phyloP scores from a whole-genome alignment of 164 flowering plant genomes.

The Berberis thunbergii region DNA sequence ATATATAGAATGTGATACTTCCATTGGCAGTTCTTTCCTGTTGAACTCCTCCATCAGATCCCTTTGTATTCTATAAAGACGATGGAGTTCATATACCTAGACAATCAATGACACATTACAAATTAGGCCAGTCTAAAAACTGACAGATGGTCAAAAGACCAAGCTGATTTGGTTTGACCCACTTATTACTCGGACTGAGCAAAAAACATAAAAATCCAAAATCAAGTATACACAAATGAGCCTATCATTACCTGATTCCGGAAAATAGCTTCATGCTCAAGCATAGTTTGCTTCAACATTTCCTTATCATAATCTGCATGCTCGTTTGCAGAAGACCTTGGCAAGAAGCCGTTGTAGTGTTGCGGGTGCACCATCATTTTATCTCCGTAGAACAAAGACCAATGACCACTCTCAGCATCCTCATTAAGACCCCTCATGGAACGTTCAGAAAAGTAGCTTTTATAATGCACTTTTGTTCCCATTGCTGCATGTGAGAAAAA shows the following conservation, averaged over 20 bases:
- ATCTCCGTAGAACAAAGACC: conserved; percentile 61
- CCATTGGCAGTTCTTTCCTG: conserved; percentile 36
- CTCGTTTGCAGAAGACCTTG: conserved; percentile 28
- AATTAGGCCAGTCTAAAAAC: neutral
- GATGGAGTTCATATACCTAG: conserved; percentile 89
- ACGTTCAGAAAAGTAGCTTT: conserved; percentile 58
- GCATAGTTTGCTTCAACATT: conserved; percentile 66
- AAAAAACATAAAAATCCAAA: too few relatives aligned
- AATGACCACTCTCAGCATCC: conserved; percentile 53
- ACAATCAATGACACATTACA: neutral
- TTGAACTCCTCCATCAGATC: conserved; percentile 72
- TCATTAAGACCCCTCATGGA: conserved; percentile 79
- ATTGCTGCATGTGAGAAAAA: conserved; percentile 44
- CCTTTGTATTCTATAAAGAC: conserved; percentile 73
- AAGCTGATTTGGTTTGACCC: neutral
- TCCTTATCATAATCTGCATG: conserved; percentile 55
- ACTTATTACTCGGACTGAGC: neutral
- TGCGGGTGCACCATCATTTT: conserved; percentile 40
- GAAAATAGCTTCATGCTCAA: conserved; percentile 77
- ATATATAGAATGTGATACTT: conserved; percentile 35
- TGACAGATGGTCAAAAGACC: neutral
- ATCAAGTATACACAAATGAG: neutral
- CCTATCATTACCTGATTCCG: conserved; percentile 59
- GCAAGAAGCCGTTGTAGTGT: conserved; percentile 40
- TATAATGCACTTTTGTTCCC: conserved; percentile 77